phyloP scores from a whole-genome alignment of 2,329 filamentous ascomycete species.

The Chaetomium sp. region DNA sequence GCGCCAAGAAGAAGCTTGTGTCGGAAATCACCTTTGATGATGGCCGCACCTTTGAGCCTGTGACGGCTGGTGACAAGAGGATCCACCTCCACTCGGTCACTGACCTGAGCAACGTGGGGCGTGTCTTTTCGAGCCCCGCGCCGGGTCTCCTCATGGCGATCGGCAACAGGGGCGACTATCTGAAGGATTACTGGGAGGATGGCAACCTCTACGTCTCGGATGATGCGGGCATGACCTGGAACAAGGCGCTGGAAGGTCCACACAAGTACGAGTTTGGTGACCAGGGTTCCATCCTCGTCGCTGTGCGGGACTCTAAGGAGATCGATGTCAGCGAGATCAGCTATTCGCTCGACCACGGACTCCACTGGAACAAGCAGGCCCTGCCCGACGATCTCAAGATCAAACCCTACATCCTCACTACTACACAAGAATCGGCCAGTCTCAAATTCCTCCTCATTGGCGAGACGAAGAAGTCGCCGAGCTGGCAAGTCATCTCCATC shows the following conservation, averaged over 20 bases:
- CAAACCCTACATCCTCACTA: conserved; percentile 74
- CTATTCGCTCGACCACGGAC: conserved; percentile 89
- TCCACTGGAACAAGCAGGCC: conserved; percentile 74
- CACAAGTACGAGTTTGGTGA: conserved; percentile 98
- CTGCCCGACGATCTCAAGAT: conserved; percentile 69
- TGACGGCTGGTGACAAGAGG: conserved; percentile 67
- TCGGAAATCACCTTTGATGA: conserved; percentile 94
- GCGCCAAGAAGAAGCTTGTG: conserved; percentile 66
- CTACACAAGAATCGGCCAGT: conserved; percentile 88
- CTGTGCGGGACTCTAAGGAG: conserved; percentile 72
- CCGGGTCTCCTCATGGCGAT: conserved; percentile 93
- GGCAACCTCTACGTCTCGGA: conserved; percentile 87
- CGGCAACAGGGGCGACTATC: conserved; percentile 79
- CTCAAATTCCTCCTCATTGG: conserved; percentile 85
- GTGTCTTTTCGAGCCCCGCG: conserved; percentile 90
- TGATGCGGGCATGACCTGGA: conserved; percentile 87
- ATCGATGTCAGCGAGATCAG: conserved; percentile 59
- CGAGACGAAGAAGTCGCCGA: conserved; percentile 52
- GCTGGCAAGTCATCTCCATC: conserved; percentile 70
- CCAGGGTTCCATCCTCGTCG: conserved; percentile 84
- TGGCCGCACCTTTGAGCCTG: conserved; percentile 76
- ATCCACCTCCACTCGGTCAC: conserved; percentile 94
- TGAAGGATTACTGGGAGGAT: conserved; percentile 72
- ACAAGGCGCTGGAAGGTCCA: conserved; percentile 70
- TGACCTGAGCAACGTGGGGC: conserved; percentile 76